Evolutionary conservation across 805 yeast genomes (phyloP).

Genomic region (Suhomyces prunicola): DNA sequence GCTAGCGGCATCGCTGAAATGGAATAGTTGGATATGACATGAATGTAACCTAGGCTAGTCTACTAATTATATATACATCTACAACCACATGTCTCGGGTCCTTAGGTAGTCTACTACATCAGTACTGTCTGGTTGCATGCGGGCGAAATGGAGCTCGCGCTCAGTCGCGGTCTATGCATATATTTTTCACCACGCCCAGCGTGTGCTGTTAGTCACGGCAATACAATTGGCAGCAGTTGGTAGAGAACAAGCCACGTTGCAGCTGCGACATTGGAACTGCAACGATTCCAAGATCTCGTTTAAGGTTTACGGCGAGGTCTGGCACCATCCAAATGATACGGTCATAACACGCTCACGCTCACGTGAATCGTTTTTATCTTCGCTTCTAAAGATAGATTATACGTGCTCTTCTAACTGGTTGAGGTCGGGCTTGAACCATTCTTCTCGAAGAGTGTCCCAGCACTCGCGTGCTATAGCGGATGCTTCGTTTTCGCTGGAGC

Average conservation of each 20-base stretch:
- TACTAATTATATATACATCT: neutral
- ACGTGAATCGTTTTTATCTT: neutral
- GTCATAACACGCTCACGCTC: neutral
- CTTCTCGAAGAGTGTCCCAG: constrained; percentile 57
- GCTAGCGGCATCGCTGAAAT: neutral
- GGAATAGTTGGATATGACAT: too few species aligned
- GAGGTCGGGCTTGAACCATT: constrained; percentile 69
- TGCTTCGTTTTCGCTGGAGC: constrained; percentile 42
- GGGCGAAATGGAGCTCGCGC: neutral
- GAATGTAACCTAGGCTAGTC: neutral
- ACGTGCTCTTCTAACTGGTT: constrained; percentile 36
- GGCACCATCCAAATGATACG: neutral
- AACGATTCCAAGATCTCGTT: neutral
- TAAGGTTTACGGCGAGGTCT: neutral
- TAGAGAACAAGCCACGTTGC: neutral
- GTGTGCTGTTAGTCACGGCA: neutral
- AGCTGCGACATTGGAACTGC: neutral
- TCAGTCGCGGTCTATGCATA: neutral
- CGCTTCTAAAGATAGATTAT: neutral
- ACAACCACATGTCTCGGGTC: neutral
- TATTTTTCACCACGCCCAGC: neutral
- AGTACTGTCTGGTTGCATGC: neutral
- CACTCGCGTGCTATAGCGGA: constrained; percentile 51
- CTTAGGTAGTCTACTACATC: neutral
- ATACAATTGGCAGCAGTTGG: neutral